Conservation (phyloP, 2,329 filamentous ascomycete genomes). For the Penicillium oxalicum region DNA sequence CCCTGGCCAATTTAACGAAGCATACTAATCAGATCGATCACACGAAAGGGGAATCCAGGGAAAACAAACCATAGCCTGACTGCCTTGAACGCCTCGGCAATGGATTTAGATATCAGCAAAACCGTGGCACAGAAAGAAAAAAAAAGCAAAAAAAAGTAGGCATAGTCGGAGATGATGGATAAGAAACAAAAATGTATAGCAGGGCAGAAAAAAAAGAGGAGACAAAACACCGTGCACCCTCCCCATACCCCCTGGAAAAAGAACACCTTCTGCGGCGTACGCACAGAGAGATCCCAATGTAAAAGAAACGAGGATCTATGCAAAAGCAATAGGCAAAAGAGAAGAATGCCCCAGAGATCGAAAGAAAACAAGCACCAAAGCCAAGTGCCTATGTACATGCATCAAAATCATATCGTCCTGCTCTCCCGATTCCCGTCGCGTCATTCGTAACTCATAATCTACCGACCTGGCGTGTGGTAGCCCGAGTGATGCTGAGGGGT, state of each 20-base stretch:
- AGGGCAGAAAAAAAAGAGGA: neutral
- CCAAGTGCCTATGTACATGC: slow-evolving; percentile 34
- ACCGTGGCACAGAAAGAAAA: slow-evolving; percentile 4
- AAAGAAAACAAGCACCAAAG: slow-evolving; percentile 22
- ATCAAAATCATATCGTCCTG: slow-evolving; percentile 29
- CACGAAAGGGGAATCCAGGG: neutral
- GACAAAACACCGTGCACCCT: slow-evolving; percentile 30
- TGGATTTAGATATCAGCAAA: slow-evolving; percentile 26
- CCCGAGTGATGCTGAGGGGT: slow-evolving; percentile 45
- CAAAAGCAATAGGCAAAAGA: slow-evolving; percentile 21
- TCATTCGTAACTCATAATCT: slow-evolving; percentile 36
- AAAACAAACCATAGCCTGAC: slow-evolving; percentile 5
- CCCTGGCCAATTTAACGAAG: slow-evolving; percentile 2
- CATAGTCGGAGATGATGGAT: neutral
- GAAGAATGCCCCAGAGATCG: slow-evolving; percentile 20
- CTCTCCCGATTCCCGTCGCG: slow-evolving; percentile 1
- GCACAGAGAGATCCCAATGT: slow-evolving; percentile 16
- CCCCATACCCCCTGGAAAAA: slow-evolving; percentile 11
- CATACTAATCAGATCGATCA: slow-evolving; percentile 6
- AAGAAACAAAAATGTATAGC: neutral
- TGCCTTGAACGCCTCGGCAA: slow-evolving; percentile 18
- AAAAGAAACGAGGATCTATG: slow-evolving; percentile 15
- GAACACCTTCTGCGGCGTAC: slow-evolving; percentile 21
- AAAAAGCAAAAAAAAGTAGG: neutral
- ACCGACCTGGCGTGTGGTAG: slow-evolving; percentile 76